Percentiles rank a stretch among this genome's conserved stretches.
Conservation (phyloP, 345 rosid species). For the Acer negundo region DNA sequence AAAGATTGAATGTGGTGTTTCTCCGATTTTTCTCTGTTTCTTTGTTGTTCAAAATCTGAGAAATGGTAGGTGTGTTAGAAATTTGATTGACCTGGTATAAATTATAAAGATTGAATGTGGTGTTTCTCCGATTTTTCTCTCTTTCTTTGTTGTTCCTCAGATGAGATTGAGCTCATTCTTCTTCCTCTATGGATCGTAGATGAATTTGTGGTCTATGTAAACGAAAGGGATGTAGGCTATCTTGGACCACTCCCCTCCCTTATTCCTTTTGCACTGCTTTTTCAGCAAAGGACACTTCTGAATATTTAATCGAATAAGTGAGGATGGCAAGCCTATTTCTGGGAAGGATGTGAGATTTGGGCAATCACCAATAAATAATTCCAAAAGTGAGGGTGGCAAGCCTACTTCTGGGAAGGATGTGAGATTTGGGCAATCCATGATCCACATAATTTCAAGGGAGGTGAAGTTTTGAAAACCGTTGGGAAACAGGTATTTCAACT, state of each 20-base stretch:
- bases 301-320: background rate
- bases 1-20: background rate
- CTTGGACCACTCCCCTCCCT: constrained; percentile 20
- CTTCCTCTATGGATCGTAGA: background rate
- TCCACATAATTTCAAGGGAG: too few species aligned
- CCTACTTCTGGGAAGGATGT: background rate
- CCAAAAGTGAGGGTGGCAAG: background rate
- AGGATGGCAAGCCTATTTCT: background rate
- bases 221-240: constrained; percentile 20
- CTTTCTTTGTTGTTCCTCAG: background rate
- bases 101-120: background rate
- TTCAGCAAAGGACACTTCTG: background rate
- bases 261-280: constrained; percentile 18
- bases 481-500: constrained; percentile 7
- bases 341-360: background rate
- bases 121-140: background rate
- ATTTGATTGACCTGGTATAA: background rate
- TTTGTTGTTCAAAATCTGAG: too few species aligned
- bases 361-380: too few species aligned
- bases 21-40: background rate
- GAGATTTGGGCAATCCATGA: background rate
- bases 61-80: background rate
- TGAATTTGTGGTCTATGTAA: background rate
- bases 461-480: constrained; percentile 24
- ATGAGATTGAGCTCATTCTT: background rate